phyloP scores from a whole-genome alignment of 2,329 filamentous ascomycete genomes.

The Shiraia sp. region DNA sequence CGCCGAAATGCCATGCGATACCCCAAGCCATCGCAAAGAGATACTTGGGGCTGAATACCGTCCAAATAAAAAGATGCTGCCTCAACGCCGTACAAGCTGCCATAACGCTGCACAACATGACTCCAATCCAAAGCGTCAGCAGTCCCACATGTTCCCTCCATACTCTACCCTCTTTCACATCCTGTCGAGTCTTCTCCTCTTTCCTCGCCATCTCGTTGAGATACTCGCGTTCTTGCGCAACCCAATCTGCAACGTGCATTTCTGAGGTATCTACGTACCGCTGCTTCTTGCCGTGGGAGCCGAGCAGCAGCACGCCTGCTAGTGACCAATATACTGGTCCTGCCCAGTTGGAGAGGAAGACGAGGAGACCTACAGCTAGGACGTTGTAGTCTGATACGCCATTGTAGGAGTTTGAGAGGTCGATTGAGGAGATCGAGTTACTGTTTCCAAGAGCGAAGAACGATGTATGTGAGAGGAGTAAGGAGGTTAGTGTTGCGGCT shows the following conservation, averaged over 20 bases:
- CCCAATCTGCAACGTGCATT: slow-evolving; percentile 32
- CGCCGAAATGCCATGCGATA: slow-evolving; percentile 73
- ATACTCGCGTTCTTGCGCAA: slow-evolving; percentile 32
- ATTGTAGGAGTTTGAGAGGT: slow-evolving; percentile 94
- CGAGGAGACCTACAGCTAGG: slow-evolving; percentile 76
- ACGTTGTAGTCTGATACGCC: slow-evolving; percentile 82
- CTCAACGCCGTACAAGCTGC: slow-evolving; percentile 80
- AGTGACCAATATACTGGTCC: slow-evolving; percentile 87
- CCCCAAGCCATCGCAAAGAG: slow-evolving; percentile 91
- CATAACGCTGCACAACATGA: slow-evolving; percentile 76
- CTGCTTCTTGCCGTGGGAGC: slow-evolving; percentile 19
- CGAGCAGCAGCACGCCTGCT: slow-evolving; percentile 60
- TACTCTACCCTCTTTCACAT: slow-evolving; percentile 6
- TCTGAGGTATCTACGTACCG: slow-evolving; percentile 22
- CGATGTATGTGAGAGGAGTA: slow-evolving; percentile 77
- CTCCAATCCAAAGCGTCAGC: slow-evolving; percentile 71
- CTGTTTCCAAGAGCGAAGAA: slow-evolving; percentile 92
- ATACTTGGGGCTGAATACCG: slow-evolving; percentile 96
- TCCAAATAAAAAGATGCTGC: slow-evolving; percentile 97
- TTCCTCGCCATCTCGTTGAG: slow-evolving; percentile 23
- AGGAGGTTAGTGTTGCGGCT: slow-evolving; percentile 68
- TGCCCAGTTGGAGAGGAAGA: slow-evolving; percentile 89
- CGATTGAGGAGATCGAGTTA: slow-evolving; percentile 94
- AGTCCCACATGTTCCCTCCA: slow-evolving; percentile 60
- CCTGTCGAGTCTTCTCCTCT: slow-evolving; percentile 14